A percentile compares a stretch with the other conserved stretches of the same genome.
Conservation (phyloP, 2,329 filamentous ascomycete species). For the Monosporascus sp. region DNA sequence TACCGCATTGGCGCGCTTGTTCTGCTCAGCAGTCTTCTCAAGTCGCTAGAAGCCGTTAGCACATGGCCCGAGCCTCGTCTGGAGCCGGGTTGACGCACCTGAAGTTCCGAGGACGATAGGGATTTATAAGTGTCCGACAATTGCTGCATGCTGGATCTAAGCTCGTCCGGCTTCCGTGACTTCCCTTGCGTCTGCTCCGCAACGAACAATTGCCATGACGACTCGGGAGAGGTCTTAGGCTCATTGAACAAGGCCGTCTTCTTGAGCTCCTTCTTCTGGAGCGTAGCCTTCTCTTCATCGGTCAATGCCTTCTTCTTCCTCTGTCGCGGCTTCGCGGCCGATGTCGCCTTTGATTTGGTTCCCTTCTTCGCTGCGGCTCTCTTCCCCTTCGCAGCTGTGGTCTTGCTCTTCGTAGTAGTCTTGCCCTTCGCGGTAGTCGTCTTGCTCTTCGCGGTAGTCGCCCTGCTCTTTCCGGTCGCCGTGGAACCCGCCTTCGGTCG, state of each 20-base stretch:
- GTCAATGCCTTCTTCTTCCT: constrained; percentile 26
- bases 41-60: constrained; percentile 30
- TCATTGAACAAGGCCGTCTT: constrained; percentile 36
- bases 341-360: constrained; percentile 13
- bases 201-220: constrained; percentile 35
- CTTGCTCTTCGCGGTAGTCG: constrained; percentile 11
- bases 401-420: constrained; percentile 18
- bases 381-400: background rate
- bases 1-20: constrained; percentile 35
- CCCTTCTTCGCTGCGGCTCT: constrained; percentile 1
- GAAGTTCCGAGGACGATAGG: constrained; percentile 34
- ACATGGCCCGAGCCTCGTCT: too few species aligned
- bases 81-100: constrained; percentile 33
- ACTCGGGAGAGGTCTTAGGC: constrained; percentile 28
- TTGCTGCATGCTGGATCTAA: constrained; percentile 18
- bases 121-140: constrained; percentile 32
- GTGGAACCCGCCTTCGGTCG: constrained; percentile 13
- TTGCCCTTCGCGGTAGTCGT: constrained; percentile 18
- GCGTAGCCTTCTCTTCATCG: constrained; percentile 33
- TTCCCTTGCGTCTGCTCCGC: constrained; percentile 23
- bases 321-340: constrained; percentile 7
- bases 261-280: constrained; percentile 28
- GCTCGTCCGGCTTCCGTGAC: background rate
- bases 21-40: constrained; percentile 28
- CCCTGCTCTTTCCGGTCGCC: constrained; percentile 12